These are phyloP conservation scores for Rhinocladiella similis DNA, from an alignment of 2,329 filamentous ascomycete species.

Conservation along the genomic window DNA sequence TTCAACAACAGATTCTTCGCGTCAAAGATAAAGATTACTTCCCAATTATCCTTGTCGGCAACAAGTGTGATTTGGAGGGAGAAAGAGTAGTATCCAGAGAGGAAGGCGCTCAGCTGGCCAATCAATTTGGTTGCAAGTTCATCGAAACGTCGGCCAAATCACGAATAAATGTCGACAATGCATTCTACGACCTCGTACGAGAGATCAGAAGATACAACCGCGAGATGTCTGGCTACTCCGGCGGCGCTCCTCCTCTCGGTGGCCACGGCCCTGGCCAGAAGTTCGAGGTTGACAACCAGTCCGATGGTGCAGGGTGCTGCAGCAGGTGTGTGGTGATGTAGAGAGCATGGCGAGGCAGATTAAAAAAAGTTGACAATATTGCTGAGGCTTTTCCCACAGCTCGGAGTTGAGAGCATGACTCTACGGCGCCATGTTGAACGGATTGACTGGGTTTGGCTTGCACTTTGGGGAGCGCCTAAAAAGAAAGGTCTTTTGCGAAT, in stretches of 20 bases:
- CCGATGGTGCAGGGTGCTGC: conserved; percentile 68
- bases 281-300: conserved; percentile 68
- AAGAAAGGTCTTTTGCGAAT: conserved; percentile 8
- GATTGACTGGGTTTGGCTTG: conserved; percentile 17
- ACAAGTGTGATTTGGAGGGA: conserved; percentile 96
- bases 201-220: conserved; percentile 98
- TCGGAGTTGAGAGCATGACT: conserved; percentile 20
- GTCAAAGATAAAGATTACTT: conserved; percentile 99
- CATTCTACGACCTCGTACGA: conserved; percentile 97
- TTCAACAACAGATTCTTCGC: conserved; percentile 96
- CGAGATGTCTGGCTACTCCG: conserved; percentile 77
- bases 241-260: conserved; percentile 62
- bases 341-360: conserved; percentile 3
- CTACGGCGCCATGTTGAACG: conserved; percentile 10
- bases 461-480: conserved; percentile 22
- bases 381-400: conserved; percentile 8
- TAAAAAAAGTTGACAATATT: conserved; percentile 4
- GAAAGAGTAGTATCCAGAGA: conserved; percentile 90
- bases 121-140: conserved; percentile 92
- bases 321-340: conserved; percentile 85
- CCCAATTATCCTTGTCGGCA: conserved; percentile 97
- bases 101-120: conserved; percentile 86
- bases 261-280: conserved; percentile 61
- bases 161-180: conserved; percentile 95
- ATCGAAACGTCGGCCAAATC: conserved; percentile 99